These are phyloP conservation scores for Dictyostelium citrinum DNA, from an alignment of 78 protist genomes.

Conservation along the genomic window DNA sequence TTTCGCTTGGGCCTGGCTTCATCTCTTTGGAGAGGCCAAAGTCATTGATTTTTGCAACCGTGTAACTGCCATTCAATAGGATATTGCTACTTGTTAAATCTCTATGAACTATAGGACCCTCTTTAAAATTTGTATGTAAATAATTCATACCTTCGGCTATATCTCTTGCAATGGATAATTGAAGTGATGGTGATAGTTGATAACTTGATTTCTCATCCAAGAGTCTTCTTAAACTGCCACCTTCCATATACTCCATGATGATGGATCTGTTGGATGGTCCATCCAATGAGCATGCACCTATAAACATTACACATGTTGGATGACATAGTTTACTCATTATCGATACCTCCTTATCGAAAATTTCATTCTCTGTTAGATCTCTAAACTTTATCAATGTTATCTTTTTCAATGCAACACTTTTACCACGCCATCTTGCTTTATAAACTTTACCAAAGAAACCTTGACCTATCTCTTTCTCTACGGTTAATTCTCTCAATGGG, in stretches of 20 bases:
- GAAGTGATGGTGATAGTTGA: neutral
- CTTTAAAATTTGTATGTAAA: constrained; percentile 48
- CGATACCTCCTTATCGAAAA: constrained; percentile 32
- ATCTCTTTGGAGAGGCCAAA: constrained; percentile 62
- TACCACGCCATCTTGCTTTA: constrained; percentile 54
- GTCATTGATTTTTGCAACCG: constrained; percentile 60
- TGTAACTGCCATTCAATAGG: neutral
- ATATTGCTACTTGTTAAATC: constrained; percentile 52
- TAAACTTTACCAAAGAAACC: constrained; percentile 75
- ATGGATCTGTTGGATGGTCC: constrained; percentile 12
- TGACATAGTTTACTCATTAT: constrained; percentile 64
- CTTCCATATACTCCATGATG: constrained; percentile 71
- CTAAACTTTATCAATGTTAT: constrained; percentile 32
- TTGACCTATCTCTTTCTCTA: constrained; percentile 60
- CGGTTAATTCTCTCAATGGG: constrained; percentile 4
- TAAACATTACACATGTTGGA: constrained; percentile 70
- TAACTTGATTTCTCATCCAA: constrained; percentile 15
- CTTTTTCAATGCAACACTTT: constrained; percentile 64
- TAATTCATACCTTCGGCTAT: constrained; percentile 64
- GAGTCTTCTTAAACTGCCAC: constrained; percentile 15
- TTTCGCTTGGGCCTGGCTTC: constrained; percentile 58
- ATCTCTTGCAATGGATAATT: constrained; percentile 44
- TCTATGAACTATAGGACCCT: constrained; percentile 55
- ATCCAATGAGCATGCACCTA: constrained; percentile 39
- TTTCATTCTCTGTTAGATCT: constrained; percentile 47